Evolutionary conservation across 176 grass and related monocot species (phyloP).

Genomic region (Carex scoparia): DNA sequence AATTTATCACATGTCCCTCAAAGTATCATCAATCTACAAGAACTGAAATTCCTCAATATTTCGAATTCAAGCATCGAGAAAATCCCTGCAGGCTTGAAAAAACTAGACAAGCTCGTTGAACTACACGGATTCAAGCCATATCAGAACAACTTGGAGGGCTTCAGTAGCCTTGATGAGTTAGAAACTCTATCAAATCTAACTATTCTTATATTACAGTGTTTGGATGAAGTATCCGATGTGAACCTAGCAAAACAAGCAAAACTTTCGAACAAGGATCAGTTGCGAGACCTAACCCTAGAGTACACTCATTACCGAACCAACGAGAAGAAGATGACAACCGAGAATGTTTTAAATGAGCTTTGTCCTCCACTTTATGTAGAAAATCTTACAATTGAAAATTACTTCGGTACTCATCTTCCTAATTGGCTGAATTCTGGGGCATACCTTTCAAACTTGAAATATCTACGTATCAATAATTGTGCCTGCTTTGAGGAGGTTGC

Average conservation of each 20-base stretch:
- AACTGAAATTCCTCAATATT: background rate
- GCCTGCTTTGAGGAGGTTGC: too few species aligned
- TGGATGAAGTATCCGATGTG: background rate
- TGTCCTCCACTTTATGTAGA: too few species aligned
- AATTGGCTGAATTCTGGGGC: too few species aligned
- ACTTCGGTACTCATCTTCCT: too few species aligned
- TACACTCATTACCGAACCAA: background rate
- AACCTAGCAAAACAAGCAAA: background rate
- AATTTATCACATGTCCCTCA: background rate
- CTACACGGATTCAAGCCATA: too few species aligned
- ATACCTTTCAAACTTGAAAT: too few species aligned
- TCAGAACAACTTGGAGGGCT: too few species aligned
- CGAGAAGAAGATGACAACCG: too few species aligned
- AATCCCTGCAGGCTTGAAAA: background rate
- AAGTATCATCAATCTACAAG: background rate
- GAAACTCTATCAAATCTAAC: background rate
- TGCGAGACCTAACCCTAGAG: background rate
- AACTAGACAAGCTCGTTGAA: background rate
- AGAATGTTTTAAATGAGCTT: too few species aligned
- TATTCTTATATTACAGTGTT: accelerated
- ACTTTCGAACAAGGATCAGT: background rate
- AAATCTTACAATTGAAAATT: too few species aligned
- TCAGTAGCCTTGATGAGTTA: too few species aligned
- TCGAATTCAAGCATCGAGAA: background rate
- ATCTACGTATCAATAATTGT: too few species aligned